These are phyloP conservation scores for Uronychia binucleata DNA, from an alignment of 73 alveolate genomes.

Conservation along the genomic window DNA sequence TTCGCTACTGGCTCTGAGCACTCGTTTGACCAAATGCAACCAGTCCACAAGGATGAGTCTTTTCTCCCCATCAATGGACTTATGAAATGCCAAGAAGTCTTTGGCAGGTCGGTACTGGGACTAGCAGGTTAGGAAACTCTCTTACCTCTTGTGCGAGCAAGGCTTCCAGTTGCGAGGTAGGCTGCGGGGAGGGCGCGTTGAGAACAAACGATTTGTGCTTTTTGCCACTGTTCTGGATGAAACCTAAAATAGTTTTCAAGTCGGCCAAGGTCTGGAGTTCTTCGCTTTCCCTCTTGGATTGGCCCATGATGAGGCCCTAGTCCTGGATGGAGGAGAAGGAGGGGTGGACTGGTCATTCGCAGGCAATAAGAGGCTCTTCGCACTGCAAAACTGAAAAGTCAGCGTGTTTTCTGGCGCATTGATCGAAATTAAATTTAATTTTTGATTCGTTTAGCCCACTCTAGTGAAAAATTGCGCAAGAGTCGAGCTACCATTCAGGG, in stretches of 20 bases:
- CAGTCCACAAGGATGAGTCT: not conserved
- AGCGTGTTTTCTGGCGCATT: not conserved
- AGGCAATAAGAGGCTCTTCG: no score
- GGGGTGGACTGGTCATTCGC: not conserved
- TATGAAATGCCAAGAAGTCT: not conserved
- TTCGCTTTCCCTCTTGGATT: not conserved
- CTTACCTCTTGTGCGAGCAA: not conserved
- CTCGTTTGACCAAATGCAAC: not conserved
- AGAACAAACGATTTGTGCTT: not conserved
- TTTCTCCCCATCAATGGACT: not conserved
- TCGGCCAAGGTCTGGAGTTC: not conserved
- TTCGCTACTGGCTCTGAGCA: not conserved
- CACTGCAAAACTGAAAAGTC: not conserved
- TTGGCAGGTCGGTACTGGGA: not conserved
- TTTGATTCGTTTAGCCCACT: not conserved
- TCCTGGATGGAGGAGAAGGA: not conserved
- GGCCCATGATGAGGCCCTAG: not conserved
- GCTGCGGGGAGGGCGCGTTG: not conserved
- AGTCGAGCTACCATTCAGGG: no score
- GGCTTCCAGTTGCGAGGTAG: not conserved
- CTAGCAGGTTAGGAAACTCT: not conserved
- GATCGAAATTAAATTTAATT: no score
- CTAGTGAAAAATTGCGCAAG: not conserved
- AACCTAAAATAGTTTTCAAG: not conserved
- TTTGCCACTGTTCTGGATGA: not conserved